phyloP scores from a whole-genome alignment of 306 rosid species.

The Malus orientalis region DNA sequence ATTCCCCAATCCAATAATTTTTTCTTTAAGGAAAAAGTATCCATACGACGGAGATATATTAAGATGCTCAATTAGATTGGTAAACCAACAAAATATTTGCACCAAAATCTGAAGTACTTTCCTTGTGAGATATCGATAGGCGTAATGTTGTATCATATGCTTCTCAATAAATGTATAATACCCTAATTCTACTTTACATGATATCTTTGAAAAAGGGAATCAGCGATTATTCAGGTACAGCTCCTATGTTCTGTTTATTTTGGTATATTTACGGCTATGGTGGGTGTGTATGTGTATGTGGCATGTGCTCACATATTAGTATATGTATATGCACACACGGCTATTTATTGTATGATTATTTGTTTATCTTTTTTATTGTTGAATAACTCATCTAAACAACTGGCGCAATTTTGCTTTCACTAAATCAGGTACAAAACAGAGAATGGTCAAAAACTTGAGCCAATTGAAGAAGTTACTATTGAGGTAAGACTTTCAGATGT shows the following conservation, averaged over 20 bases:
- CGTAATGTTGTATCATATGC: neutral
- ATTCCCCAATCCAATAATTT: neutral
- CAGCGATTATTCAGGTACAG: neutral
- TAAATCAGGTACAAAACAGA: slow-evolving; percentile 82
- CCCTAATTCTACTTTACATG: neutral
- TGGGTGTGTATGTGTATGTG: too few species aligned
- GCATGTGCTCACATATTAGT: neutral
- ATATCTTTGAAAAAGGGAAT: neutral
- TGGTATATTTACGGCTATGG: neutral
- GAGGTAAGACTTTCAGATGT: slow-evolving; percentile 49
- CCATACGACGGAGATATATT: too few species aligned
- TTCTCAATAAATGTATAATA: neutral
- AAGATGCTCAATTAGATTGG: neutral
- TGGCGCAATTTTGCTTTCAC: neutral
- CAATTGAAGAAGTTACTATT: slow-evolving; percentile 88
- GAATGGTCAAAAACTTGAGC: slow-evolving; percentile 72
- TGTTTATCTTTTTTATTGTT: neutral
- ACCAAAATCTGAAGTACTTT: neutral
- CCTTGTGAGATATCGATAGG: neutral
- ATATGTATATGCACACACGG: neutral
- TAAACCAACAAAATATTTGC: neutral
- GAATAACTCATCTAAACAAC: slow-evolving; percentile 4
- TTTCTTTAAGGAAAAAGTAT: neutral
- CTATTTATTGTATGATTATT: neutral
- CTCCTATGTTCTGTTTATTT: neutral